These are phyloP conservation scores for Coniochaeta sp. DNA, from an alignment of 2,329 filamentous ascomycete species.

Conservation along the genomic window DNA sequence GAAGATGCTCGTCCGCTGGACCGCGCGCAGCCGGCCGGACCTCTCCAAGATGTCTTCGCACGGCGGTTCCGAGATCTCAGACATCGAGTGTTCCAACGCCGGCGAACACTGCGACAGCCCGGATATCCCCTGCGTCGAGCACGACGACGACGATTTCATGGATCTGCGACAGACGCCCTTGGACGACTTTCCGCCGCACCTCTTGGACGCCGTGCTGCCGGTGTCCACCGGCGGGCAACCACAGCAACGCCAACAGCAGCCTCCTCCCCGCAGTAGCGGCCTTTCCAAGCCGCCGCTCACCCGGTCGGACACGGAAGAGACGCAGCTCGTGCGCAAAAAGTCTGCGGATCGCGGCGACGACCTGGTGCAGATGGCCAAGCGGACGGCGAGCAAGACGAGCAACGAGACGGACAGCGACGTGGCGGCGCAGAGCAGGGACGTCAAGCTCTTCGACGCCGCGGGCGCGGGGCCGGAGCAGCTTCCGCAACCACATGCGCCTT, in stretches of 20 bases:
- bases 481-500: constrained; percentile 2
- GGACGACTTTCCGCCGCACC: not conserved
- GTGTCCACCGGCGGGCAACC: not conserved
- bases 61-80: constrained; percentile 2
- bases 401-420: constrained; percentile 12
- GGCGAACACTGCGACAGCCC: constrained; percentile 15
- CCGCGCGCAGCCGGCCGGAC: constrained; percentile 8
- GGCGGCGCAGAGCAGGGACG: constrained; percentile 15
- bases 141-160: constrained; percentile 1
- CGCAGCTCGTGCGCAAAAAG: not conserved
- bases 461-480: constrained; percentile 4
- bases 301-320: not conserved
- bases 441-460: constrained; percentile 18
- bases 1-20: constrained; percentile 27
- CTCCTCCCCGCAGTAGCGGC: not conserved
- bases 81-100: constrained; percentile 13
- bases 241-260: not conserved
- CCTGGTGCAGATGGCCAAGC: not conserved
- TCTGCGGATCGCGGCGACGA: not conserved
- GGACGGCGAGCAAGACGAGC: not conserved
- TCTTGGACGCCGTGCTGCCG: not conserved
- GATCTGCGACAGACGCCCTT: not conserved
- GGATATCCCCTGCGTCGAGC: constrained; percentile 5
- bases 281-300: not conserved
- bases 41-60: not conserved